phyloP scores from a whole-genome alignment of 768 basidiomycete species.

The Trametes meyenii region DNA sequence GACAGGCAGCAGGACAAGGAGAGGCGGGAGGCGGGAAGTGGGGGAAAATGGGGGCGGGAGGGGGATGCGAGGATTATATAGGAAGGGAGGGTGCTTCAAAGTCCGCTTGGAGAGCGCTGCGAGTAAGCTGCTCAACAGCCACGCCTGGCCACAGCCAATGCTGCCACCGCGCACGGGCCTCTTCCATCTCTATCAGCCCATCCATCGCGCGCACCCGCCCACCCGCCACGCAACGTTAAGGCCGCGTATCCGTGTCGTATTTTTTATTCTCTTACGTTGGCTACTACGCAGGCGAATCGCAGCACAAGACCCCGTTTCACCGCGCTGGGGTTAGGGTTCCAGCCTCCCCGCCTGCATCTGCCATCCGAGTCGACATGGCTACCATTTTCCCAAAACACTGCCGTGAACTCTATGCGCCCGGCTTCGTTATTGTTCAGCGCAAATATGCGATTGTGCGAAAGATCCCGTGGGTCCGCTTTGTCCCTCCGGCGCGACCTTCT shows the following conservation, averaged over 20 bases:
- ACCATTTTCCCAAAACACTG: neutral
- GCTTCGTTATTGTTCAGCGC: slow-evolving; percentile 1
- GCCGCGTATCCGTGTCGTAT: too few relatives aligned
- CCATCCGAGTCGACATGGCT: slow-evolving; percentile 17
- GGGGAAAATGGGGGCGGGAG: slow-evolving; percentile 27
- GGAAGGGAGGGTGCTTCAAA: slow-evolving; percentile 35
- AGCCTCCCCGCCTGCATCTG: neutral
- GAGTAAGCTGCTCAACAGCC: slow-evolving; percentile 18
- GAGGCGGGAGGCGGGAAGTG: slow-evolving; percentile 26
- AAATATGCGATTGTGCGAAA: neutral
- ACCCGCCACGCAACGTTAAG: neutral
- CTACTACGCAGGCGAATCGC: too few relatives aligned
- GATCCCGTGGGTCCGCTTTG: too few relatives aligned
- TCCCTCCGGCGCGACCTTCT: too few relatives aligned
- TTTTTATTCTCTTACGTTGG: too few relatives aligned
- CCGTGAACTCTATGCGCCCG: neutral
- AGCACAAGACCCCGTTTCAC: neutral
- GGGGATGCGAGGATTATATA: slow-evolving; percentile 30
- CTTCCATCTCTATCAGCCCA: neutral
- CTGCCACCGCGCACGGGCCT: slow-evolving; percentile 25
- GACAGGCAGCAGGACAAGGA: neutral
- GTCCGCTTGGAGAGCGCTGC: slow-evolving; percentile 37
- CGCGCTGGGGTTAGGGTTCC: slow-evolving; percentile 17
- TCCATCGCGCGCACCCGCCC: neutral
- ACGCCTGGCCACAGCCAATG: slow-evolving; percentile 23